A percentile compares a stretch with the other conserved stretches of the same genome.
Evolutionary conservation across 805 yeast species (phyloP).

Genomic region (Ogataea chonburiensis): DNA sequence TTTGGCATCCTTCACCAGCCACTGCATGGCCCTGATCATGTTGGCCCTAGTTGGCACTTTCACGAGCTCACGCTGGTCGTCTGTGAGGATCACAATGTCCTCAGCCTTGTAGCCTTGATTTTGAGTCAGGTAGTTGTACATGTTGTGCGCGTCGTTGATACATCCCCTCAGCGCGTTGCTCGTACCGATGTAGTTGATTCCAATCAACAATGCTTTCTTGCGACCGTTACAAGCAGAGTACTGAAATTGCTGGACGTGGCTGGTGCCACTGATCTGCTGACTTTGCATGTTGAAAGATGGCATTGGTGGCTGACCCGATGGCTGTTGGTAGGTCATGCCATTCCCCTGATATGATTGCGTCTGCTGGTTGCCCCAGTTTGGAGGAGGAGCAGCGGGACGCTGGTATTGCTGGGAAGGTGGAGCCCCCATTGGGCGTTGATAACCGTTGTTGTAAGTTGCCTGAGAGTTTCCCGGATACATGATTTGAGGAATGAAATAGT

Average conservation of each 20-base stretch:
- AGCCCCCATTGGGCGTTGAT: slow-evolving; percentile 23
- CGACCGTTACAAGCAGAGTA: slow-evolving; percentile 71
- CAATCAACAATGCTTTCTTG: slow-evolving; percentile 72
- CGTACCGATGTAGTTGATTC: slow-evolving; percentile 74
- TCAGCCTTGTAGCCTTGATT: slow-evolving; percentile 49
- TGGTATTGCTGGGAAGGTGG: slow-evolving; percentile 17
- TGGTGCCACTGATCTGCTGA: slow-evolving; percentile 35
- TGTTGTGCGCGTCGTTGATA: slow-evolving; percentile 69
- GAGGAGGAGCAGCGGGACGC: slow-evolving; percentile 17
- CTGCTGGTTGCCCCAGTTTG: slow-evolving; percentile 15
- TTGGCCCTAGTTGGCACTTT: slow-evolving; percentile 63
- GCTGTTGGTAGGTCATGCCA: slow-evolving; percentile 17
- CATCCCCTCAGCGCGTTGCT: slow-evolving; percentile 67
- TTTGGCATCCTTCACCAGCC: slow-evolving; percentile 72
- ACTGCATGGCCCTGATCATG: slow-evolving; percentile 74
- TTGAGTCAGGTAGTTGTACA: slow-evolving; percentile 37
- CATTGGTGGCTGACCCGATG: slow-evolving; percentile 18
- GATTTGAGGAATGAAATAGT: no score
- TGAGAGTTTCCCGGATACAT: slow-evolving; percentile 23
- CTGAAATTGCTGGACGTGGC: slow-evolving; percentile 36
- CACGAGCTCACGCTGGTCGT: slow-evolving; percentile 48
- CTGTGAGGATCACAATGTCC: slow-evolving; percentile 60
- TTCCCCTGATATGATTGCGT: slow-evolving; percentile 8
- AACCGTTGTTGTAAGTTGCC: slow-evolving; percentile 14
- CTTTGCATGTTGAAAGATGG: slow-evolving; percentile 22